A percentile compares a stretch with the other conserved stretches of the same genome.
phyloP scores from a whole-genome alignment of 768 basidiomycete genomes.

The Trametes cubensis region DNA sequence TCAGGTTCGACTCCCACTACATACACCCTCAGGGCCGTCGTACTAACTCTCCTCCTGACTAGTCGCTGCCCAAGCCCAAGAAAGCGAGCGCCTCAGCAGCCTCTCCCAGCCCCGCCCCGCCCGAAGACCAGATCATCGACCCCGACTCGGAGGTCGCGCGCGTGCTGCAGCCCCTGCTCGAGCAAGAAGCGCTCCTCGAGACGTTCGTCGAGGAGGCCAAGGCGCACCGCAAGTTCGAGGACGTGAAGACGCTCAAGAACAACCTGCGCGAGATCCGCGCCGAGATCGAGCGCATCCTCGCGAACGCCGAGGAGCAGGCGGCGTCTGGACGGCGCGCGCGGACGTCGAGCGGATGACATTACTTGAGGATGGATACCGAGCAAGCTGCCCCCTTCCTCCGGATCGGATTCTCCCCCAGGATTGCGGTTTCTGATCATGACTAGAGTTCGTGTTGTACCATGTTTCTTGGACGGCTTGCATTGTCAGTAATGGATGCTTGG shows the following conservation, averaged over 20 bases:
- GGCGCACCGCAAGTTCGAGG: constrained; percentile 91
- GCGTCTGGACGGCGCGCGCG: constrained; percentile 1
- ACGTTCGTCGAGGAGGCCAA: constrained; percentile 90
- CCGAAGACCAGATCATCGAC: constrained; percentile 44
- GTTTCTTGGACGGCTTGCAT: constrained; percentile 7
- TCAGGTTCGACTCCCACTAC: constrained; percentile 47
- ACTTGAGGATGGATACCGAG: neutral
- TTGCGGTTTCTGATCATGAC: constrained; percentile 2
- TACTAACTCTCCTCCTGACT: neutral
- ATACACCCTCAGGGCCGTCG: neutral
- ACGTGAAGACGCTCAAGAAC: constrained; percentile 79
- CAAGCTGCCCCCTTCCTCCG: too few species aligned
- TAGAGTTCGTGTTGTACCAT: constrained; percentile 7
- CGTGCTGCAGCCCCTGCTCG: constrained; percentile 82
- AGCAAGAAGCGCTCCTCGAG: constrained; percentile 92
- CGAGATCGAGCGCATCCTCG: constrained; percentile 77
- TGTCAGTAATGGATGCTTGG: neutral
- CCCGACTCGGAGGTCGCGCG: constrained; percentile 72
- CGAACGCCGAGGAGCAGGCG: constrained; percentile 32
- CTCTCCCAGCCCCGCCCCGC: constrained; percentile 26
- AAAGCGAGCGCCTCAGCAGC: constrained; percentile 27
- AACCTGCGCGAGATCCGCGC: constrained; percentile 81
- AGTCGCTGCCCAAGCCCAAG: constrained; percentile 55
- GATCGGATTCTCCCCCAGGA: too few species aligned
- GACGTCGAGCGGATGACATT: constrained; percentile 8